phyloP scores from a whole-genome alignment of 306 rosid species.

The Lathyrus aphaca region DNA sequence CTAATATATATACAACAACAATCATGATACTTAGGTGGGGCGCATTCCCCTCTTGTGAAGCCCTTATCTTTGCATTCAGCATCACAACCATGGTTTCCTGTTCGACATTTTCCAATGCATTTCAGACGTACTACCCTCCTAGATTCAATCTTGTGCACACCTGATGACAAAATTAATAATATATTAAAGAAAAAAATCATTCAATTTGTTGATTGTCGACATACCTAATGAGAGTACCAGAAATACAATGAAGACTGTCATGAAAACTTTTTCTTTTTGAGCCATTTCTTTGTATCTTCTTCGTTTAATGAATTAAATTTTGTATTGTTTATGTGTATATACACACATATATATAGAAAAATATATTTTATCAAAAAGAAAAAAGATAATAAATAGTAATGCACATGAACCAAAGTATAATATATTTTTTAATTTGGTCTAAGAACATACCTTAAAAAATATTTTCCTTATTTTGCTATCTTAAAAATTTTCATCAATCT shows the following conservation, averaged over 20 bases:
- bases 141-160: not conserved
- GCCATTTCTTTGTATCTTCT: not conserved
- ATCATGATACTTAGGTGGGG: not conserved
- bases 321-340: not conserved
- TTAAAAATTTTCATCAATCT: not conserved
- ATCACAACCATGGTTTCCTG: not conserved
- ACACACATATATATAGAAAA: no score
- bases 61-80: not conserved
- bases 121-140: not conserved
- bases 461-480: not conserved
- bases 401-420: no score
- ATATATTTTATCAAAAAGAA: no score
- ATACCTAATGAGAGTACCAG: constrained; percentile 6
- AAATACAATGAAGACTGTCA: not conserved
- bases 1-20: not conserved
- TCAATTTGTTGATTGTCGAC: not conserved
- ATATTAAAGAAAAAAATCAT: not conserved
- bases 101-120: not conserved
- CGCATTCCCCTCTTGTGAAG: not conserved
- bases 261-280: not conserved
- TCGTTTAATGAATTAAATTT: not conserved
- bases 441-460: no score
- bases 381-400: no score
- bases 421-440: no score
- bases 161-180: not conserved